Evolutionary conservation across 176 grass and related monocot genomes (phyloP), one percentile per base, ranked within the genome.

Genomic region (Oryza longistaminata): DNA sequence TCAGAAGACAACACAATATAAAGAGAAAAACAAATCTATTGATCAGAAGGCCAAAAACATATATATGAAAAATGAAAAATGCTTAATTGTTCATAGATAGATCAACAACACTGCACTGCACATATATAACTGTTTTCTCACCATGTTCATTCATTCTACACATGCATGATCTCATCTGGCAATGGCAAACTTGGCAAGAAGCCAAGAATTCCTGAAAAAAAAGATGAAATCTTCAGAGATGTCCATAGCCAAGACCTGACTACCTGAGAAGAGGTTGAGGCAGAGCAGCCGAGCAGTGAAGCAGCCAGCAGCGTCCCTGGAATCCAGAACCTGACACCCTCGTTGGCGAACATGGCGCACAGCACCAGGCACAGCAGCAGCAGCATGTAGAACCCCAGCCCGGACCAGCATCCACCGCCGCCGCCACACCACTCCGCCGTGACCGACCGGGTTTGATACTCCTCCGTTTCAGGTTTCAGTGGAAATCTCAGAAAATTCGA

Each of bases 351-450:
- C 61, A 90, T 52, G 7, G 81, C 82, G 39, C 88, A 92, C 62
- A 95, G 58, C 19, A 85, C 35, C 43, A 94, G 61, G 86, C 90
- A 92, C 17, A 95, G 81, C 39, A 92, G 11, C 79, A 94, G 27
- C 66, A 94, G 42, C 67, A 99, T 87, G 83, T 93, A 96, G 76
- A 82, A 94, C 10, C 86, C 90, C 71, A 99, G 42, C 12, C 88
- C 85, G 9, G 8, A n/a, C 46, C 46, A 49, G 53, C 53, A 58
- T 16, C 70, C 29, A 31, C 29, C 29, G 29, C 29, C 55, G 42
- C 33, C 61, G 33, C 52, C 33, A 5, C 35, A 37, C 44, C 71
- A 86, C 31, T 77, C 78, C 66, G 6, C 82, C n/a, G 77, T 61
- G n/a, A 72, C 0, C 74, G 58, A 43, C n/a, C 46, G 39, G 7